phyloP scores from a whole-genome alignment of 805 yeast species.

The Ogataea siamensis region DNA sequence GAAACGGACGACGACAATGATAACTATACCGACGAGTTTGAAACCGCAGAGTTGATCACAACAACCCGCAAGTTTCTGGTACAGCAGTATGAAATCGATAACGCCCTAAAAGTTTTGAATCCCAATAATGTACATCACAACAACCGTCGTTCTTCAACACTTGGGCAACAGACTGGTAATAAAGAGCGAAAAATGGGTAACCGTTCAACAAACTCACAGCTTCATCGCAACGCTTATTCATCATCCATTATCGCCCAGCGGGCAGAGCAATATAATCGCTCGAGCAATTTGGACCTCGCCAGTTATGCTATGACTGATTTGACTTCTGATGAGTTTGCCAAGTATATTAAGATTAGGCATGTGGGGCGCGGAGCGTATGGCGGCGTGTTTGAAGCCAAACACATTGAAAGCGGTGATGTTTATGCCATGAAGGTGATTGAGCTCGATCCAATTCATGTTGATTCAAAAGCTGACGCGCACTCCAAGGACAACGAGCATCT shows the following conservation, averaged over 20 bases:
- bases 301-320: constrained; percentile 18
- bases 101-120: constrained; percentile 10
- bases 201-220: constrained; percentile 8
- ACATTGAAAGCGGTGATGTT: constrained; percentile 10
- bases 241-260: not conserved
- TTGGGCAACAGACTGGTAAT: constrained; percentile 14
- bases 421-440: constrained; percentile 30
- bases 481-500: constrained; percentile 29
- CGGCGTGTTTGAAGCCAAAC: constrained; percentile 54
- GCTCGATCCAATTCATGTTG: constrained; percentile 7
- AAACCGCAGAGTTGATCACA: constrained; percentile 8
- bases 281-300: not conserved
- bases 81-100: constrained; percentile 10
- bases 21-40: constrained; percentile 15
- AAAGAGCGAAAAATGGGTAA: constrained; percentile 6
- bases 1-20: constrained; percentile 12
- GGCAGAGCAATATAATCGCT: not conserved
- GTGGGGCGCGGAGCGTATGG: constrained; percentile 94
- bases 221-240: constrained; percentile 3
- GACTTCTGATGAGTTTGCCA: constrained; percentile 27
- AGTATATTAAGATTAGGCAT: constrained; percentile 54
- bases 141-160: constrained; percentile 13
- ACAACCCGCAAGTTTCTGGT: constrained; percentile 10
- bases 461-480: constrained; percentile 5
- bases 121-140: constrained; percentile 17